Evolutionary conservation across 2,329 filamentous ascomycete species (phyloP), one percentile per base, ranked within the genome.

Genomic region (Fusarium zealandicum): DNA sequence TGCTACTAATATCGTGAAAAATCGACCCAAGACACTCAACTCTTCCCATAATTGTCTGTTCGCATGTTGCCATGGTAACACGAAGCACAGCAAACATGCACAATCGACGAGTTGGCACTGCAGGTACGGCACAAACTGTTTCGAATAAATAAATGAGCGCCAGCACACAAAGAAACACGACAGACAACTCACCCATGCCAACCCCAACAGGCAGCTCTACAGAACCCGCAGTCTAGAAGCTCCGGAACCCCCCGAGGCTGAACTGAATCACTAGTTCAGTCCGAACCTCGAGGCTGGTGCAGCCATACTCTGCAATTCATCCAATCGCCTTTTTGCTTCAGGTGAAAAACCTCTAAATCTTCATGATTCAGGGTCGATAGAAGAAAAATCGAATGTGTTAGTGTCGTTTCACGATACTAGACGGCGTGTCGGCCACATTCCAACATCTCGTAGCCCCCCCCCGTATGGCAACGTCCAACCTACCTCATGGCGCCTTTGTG

Each of bases 41-140:
- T 16, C 10, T 16, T 11, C 18, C 11, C 30, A 30, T 44, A 18
- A 14, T 25, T 14, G 28, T 13, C 14, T 33, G 30, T 18, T 33
- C 17, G 30, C 41, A 45, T 45, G 42, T 45, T 36, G 42, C 36
- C 32, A 31, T 13, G 27, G 42, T 45, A 45, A 45, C 42, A 36
- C 31, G 8, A 45, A 25, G 25, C 31, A 27, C 11, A 12, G 9
- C 17, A 12, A 13, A 16, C 17, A 31, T 17, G 18, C 16, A 45
- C 33, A 25, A 27, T 16, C 11, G 42, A 45, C 36, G 42, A 45
- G 31, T 11, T 45, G 42, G 42, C 31, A 45, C 11, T 45, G 42
- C 20, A 17, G 41, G 30, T 36, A 36, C 31, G n/a, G 2, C 16
- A 16, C 33, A 18, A 20, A 10, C 33, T 5, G 33, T 37, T 37